Conservation (phyloP, 2,329 filamentous ascomycete genomes). For the Hymenoscyphus repandus region DNA sequence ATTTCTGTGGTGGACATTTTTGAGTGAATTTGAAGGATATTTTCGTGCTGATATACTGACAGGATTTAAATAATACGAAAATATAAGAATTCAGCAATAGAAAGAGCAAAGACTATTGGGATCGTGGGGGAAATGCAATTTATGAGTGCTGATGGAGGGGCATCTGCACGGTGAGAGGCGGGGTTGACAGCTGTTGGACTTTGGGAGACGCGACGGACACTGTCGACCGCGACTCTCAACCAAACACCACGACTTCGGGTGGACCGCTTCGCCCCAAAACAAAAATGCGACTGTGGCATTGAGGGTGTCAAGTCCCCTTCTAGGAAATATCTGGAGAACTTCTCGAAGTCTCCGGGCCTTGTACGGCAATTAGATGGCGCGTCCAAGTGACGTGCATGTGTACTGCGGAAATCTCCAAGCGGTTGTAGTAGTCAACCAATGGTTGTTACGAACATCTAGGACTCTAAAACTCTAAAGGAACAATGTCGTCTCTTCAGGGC, state of each 20-base stretch:
- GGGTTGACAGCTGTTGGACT: background rate
- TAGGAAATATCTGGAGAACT: no score
- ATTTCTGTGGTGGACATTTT: conserved; percentile 1
- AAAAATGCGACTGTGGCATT: background rate
- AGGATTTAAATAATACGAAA: no score
- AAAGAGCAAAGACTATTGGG: background rate
- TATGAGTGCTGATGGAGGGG: background rate
- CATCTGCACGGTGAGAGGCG: background rate
- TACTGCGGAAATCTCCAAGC: no score
- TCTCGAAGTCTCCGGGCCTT: background rate
- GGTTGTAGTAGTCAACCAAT: no score
- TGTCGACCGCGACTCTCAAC: background rate
- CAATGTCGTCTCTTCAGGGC: no score
- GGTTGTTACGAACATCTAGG: no score
- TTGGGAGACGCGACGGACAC: background rate
- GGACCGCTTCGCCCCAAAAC: background rate
- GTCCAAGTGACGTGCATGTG: no score
- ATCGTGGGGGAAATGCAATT: background rate
- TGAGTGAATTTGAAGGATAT: background rate
- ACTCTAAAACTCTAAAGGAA: no score
- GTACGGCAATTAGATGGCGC: conserved; percentile 44
- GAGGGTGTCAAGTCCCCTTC: background rate
- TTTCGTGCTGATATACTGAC: no score
- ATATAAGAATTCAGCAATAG: no score
- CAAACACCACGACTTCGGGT: background rate